Evolutionary conservation across 2,329 filamentous ascomycete species (phyloP), one percentile per base, ranked within the genome.

Genomic region (Hymenoscyphus scutula): DNA sequence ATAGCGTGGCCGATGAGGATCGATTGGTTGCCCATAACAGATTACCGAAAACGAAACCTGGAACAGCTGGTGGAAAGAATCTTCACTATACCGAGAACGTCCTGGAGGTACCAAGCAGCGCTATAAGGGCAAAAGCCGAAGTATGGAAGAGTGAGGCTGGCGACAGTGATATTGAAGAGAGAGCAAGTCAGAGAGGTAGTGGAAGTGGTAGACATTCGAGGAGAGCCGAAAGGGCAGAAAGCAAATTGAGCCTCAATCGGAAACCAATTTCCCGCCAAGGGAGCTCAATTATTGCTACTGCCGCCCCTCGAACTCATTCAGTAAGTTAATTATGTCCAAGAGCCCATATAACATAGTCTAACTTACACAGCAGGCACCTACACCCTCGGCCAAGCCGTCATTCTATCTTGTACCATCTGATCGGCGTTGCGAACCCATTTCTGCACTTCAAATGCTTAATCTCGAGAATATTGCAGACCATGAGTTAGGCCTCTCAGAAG

Each of bases 51-150:
- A 34, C 67, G 74, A 67, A 86, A 69, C 87, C 89, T 4, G 89
- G 88, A 15, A 92, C 89, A 0, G 85, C 86, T 37, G 87, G 88
- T 0, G 93, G 93, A 45, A 97, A 96, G 78, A 98, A 98, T 71
- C 78, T 96, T 34, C 93, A 97, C 75, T 89, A 92, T 68, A 89
- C 90, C 0, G 95, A 98, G 75, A 98, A 96, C 68, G 94, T 98
- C 1, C 82, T 98, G 15, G 91, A 92, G 62, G 75, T 83, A 25
- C 81, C 82, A 19, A 74, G 71, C 66, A 71, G 63, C 37, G 70
- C 68, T 53, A 64, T 38, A 38, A 70, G 65, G 23, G 63, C 64
- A 6, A 73, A 74, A 53, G 59, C 66, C 10, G 73, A 74, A 45
- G 68, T 70, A 62, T 91, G 89, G 87, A 90, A 91, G 70, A 92